Conservation (phyloP, 345 rosid species). For the Xanthoceras sorbifolium region DNA sequence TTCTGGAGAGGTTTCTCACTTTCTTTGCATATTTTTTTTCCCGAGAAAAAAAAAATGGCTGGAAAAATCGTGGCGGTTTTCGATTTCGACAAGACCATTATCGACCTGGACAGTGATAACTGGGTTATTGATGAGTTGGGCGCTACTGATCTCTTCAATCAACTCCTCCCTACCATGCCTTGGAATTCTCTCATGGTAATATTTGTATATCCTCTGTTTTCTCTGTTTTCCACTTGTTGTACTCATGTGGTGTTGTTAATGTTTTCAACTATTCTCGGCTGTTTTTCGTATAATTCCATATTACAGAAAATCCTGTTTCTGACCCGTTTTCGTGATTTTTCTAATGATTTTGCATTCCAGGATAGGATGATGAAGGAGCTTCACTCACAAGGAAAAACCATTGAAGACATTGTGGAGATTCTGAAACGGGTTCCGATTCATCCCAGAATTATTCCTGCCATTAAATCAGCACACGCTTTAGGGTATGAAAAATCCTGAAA, state of each 20-base stretch:
- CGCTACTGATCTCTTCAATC: slow-evolving; percentile 67
- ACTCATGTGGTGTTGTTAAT: background rate
- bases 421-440: slow-evolving; percentile 56
- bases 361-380: slow-evolving; percentile 80
- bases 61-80: slow-evolving; percentile 56
- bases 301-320: background rate
- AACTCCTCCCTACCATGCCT: slow-evolving; percentile 87
- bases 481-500: slow-evolving; percentile 46
- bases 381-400: slow-evolving; percentile 58
- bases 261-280: no score
- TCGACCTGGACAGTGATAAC: slow-evolving; percentile 87
- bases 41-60: slow-evolving; percentile 32
- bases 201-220: background rate
- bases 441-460: slow-evolving; percentile 66
- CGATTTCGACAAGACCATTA: slow-evolving; percentile 85
- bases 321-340: background rate
- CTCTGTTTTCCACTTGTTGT: background rate
- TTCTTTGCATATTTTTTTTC: background rate
- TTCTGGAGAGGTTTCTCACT: background rate
- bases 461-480: slow-evolving; percentile 71
- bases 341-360: slow-evolving; percentile 33
- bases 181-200: slow-evolving; percentile 88
- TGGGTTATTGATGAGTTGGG: slow-evolving; percentile 84
- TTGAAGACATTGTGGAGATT: slow-evolving; percentile 59
- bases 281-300: background rate